Evolutionary conservation across 2,329 filamentous ascomycete species (phyloP).

Genomic region (Colletotrichum sublineola): DNA sequence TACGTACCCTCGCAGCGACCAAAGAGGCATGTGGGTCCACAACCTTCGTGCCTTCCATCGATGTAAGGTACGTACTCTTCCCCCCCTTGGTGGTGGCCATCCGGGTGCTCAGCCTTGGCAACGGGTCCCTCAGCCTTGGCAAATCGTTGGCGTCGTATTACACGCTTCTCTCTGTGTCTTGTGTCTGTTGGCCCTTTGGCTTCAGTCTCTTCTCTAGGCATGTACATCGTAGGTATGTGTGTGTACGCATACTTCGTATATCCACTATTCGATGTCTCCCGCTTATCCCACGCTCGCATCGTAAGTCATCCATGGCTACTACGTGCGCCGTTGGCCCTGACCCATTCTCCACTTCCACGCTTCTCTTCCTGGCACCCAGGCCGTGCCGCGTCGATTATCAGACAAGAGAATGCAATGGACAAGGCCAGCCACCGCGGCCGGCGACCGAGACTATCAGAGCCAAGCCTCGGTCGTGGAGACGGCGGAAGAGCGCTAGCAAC

Average conservation of each 20-base stretch:
- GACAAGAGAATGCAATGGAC: neutral
- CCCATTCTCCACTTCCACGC: conserved; percentile 10
- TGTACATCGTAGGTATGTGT: no score
- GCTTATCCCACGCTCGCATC: conserved; percentile 7
- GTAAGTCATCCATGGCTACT: neutral
- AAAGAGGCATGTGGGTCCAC: conserved; percentile 9
- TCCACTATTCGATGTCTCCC: neutral
- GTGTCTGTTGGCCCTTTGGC: neutral
- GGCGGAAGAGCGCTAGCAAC: conserved; percentile 7
- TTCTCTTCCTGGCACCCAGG: neutral
- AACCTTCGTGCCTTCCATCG: neutral
- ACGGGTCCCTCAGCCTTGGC: conserved; percentile 40
- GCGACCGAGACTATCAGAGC: conserved; percentile 4
- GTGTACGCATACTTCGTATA: no score
- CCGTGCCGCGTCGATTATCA: neutral
- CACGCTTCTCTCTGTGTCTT: conserved; percentile 15
- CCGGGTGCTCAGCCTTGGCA: conserved; percentile 40
- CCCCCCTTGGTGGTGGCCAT: conserved; percentile 16
- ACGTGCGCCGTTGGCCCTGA: neutral
- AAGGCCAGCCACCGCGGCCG: conserved; percentile 1
- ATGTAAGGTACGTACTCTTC: neutral
- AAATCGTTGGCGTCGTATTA: conserved; percentile 32
- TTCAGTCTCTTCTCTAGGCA: neutral
- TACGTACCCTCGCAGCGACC: neutral
- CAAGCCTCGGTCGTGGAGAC: conserved; percentile 22